Evolutionary conservation across 805 yeast species (phyloP).

Genomic region (Metschnikowia baotianmanensis): DNA sequence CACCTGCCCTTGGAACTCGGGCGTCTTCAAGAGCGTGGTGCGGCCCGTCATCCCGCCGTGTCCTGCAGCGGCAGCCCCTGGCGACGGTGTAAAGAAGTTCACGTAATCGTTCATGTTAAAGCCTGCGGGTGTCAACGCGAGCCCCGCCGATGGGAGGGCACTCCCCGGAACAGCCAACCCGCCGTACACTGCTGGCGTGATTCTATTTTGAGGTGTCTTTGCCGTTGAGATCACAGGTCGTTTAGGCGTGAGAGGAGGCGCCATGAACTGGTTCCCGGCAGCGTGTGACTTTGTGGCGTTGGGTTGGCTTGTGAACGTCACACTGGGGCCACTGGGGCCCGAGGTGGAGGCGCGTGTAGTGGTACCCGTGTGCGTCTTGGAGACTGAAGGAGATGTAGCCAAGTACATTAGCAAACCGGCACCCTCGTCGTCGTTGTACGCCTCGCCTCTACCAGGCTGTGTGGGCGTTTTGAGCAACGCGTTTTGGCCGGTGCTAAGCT

Average conservation of each 20-base stretch:
- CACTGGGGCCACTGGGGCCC: slow-evolving; percentile 1
- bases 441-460: slow-evolving; percentile 25
- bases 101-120: slow-evolving; percentile 84
- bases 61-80: slow-evolving; percentile 49
- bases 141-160: slow-evolving; percentile 39
- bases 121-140: slow-evolving; percentile 56
- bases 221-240: slow-evolving; percentile 25
- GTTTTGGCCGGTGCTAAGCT: slow-evolving; percentile 14
- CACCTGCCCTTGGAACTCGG: slow-evolving; percentile 38
- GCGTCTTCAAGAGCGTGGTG: slow-evolving; percentile 36
- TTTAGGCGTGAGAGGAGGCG: slow-evolving; percentile 45
- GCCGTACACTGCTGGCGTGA: slow-evolving; percentile 40
- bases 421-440: slow-evolving; percentile 55
- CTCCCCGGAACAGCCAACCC: slow-evolving; percentile 24
- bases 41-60: slow-evolving; percentile 13
- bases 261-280: slow-evolving; percentile 25
- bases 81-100: slow-evolving; percentile 74
- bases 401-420: slow-evolving; percentile 78
- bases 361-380: slow-evolving; percentile 32
- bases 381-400: slow-evolving; percentile 81
- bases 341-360: slow-evolving; percentile 28
- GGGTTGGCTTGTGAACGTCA: slow-evolving; percentile 5
- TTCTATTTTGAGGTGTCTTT: slow-evolving; percentile 41
- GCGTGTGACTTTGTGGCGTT: slow-evolving; percentile 11
- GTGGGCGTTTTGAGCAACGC: slow-evolving; percentile 37